Conservation (phyloP, 176 grass and related monocot genomes). For the Pharus latifolius region DNA sequence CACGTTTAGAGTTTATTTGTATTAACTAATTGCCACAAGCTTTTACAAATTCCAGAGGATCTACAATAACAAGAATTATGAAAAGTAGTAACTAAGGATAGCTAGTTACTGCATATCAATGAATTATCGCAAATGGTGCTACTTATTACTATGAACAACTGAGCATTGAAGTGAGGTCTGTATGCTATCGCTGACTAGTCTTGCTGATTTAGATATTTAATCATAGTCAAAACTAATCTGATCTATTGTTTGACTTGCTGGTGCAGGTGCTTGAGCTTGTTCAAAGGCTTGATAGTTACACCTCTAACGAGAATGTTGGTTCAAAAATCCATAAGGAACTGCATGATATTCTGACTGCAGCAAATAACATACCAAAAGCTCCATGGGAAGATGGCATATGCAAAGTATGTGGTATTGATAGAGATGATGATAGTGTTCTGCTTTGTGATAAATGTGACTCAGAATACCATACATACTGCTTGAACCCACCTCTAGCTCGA, state of each 20-base stretch:
- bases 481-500: conserved; percentile 77
- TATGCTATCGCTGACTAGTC: too few relatives aligned
- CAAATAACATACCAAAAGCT: conserved; percentile 66
- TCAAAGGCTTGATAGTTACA: conserved; percentile 49
- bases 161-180: too few relatives aligned
- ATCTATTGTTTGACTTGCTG: conserved; percentile 14
- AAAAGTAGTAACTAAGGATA: too few relatives aligned
- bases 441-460: conserved; percentile 90
- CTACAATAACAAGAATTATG: too few relatives aligned
- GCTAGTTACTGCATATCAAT: too few relatives aligned
- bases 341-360: conserved; percentile 48
- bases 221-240: too few relatives aligned
- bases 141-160: too few relatives aligned
- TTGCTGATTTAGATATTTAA: conserved; percentile 17
- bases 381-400: conserved; percentile 98
- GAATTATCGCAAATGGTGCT: too few relatives aligned
- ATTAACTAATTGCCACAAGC: too few relatives aligned
- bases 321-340: conserved; percentile 38
- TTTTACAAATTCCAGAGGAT: too few relatives aligned
- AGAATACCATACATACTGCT: conserved; percentile 96
- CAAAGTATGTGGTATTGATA: conserved; percentile 97
- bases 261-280: conserved; percentile 65
- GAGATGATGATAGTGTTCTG: conserved; percentile 84
- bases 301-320: conserved; percentile 23
- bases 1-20: too few relatives aligned